A percentile compares a stretch with the other conserved stretches of the same genome.
These are phyloP conservation scores for Turnera subulata DNA, from an alignment of 345 rosid genomes.

Conservation along the genomic window DNA sequence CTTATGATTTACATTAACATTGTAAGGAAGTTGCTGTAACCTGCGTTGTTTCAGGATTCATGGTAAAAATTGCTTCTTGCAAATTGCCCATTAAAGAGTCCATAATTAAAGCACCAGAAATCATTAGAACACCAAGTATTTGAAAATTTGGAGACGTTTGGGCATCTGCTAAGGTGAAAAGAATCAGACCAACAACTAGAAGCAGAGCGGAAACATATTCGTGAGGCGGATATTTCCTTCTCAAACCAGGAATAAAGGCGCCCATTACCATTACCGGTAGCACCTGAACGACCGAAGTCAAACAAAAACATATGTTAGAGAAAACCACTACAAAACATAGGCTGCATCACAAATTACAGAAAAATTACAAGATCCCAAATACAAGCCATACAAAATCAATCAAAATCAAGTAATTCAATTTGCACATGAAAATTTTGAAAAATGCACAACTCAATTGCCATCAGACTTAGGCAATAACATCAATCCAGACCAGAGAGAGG, in stretches of 20 bases:
- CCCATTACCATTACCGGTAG: conserved; percentile 98
- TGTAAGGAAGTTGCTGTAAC: conserved; percentile 18
- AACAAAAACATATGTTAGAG: neutral
- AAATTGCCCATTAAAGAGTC: conserved; percentile 86
- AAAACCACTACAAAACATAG: neutral
- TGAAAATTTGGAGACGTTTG: conserved; percentile 90
- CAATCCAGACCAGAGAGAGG: neutral
- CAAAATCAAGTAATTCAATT: neutral
- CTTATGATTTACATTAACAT: neutral
- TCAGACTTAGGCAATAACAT: neutral
- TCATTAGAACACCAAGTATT: conserved; percentile 76
- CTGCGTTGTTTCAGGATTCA: conserved; percentile 86
- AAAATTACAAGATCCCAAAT: conserved; percentile 1
- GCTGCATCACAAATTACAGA: neutral
- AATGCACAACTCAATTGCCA: neutral
- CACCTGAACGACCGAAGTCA: conserved; percentile 43
- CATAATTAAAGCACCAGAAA: conserved; percentile 80
- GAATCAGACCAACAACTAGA: conserved; percentile 76
- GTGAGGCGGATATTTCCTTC: conserved; percentile 75
- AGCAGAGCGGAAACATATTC: conserved; percentile 83
- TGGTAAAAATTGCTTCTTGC: conserved; percentile 85
- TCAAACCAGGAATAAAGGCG: conserved; percentile 86
- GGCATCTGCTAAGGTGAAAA: conserved; percentile 94
- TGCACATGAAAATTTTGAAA: neutral
- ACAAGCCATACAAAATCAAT: neutral